Percentiles rank a stretch among this genome's conserved stretches.
These are phyloP conservation scores for Salvia hispanica DNA, from an alignment of 257 asterid genomes.

Conservation along the genomic window DNA sequence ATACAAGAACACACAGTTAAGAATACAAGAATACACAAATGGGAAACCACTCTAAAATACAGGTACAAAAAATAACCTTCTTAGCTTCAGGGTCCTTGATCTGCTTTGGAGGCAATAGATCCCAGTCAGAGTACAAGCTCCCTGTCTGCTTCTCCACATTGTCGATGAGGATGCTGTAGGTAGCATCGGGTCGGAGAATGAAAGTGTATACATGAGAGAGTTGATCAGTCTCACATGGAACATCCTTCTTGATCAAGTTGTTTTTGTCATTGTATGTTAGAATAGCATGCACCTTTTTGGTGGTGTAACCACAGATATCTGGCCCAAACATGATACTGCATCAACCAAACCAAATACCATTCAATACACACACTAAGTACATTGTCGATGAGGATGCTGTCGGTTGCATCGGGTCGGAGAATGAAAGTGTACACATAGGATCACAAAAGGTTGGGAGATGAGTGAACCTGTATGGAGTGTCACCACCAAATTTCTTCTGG, in stretches of 20 bases:
- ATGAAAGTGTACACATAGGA: constrained; percentile 75
- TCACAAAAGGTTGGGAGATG: not conserved
- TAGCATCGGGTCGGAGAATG: constrained; percentile 92
- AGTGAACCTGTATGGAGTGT: constrained; percentile 86
- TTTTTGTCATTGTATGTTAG: constrained; percentile 69
- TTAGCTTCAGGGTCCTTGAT: constrained; percentile 95
- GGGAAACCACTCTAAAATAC: not conserved
- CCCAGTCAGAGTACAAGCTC: constrained; percentile 94
- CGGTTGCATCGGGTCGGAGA: constrained; percentile 94
- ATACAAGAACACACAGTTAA: not conserved
- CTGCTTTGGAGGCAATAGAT: constrained; percentile 80
- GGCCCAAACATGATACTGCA: constrained; percentile 99
- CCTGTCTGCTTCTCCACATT: constrained; percentile 92
- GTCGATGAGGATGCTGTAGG: constrained; percentile 89
- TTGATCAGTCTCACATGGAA: constrained; percentile 98
- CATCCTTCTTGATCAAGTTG: constrained; percentile 90
- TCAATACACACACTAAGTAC: constrained; percentile 24
- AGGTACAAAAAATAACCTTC: constrained; percentile 49
- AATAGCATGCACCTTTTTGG: constrained; percentile 90
- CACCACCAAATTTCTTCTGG: constrained; percentile 95
- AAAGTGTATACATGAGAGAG: constrained; percentile 90
- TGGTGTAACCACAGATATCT: constrained; percentile 85
- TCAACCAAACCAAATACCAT: constrained; percentile 30
- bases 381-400: constrained; percentile 88
- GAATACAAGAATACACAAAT: not conserved